These are phyloP conservation scores for Chiua virens DNA, from an alignment of 768 basidiomycete genomes.

Conservation along the genomic window DNA sequence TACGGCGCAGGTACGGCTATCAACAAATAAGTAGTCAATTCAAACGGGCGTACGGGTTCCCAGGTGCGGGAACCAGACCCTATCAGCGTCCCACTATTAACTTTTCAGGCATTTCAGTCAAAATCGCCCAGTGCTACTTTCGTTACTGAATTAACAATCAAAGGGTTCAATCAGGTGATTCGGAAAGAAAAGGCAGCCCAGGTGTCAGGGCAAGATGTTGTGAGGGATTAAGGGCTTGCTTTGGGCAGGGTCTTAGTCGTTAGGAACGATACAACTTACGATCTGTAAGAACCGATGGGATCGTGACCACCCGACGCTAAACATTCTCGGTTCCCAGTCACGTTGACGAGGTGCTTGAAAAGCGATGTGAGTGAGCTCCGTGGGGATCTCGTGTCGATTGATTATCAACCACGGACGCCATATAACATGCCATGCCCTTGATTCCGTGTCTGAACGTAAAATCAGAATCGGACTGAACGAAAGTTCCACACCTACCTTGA, in stretches of 20 bases:
- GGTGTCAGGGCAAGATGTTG: slow-evolving; percentile 14
- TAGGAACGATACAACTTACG: not conserved
- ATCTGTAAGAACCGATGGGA: not conserved
- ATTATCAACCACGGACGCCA: slow-evolving; percentile 24
- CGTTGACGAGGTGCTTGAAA: not conserved
- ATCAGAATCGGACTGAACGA: slow-evolving; percentile 11
- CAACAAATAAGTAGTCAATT: not conserved
- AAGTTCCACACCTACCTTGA: slow-evolving; percentile 22
- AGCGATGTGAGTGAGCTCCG: slow-evolving; percentile 1
- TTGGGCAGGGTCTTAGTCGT: not conserved
- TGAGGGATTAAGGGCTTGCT: not conserved
- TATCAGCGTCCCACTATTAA: not conserved
- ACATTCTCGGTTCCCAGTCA: not conserved
- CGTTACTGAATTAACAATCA: not conserved
- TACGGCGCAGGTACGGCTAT: slow-evolving; percentile 11
- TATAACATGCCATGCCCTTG: slow-evolving; percentile 4
- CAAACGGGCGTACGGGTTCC: slow-evolving; percentile 9
- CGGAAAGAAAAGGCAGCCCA: slow-evolving; percentile 6
- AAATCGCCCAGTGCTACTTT: not conserved
- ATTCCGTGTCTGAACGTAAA: slow-evolving; percentile 14
- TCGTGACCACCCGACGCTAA: not conserved
- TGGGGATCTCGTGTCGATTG: slow-evolving; percentile 1
- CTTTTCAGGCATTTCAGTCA: not conserved
- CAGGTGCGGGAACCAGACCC: slow-evolving; percentile 5
- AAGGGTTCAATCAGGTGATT: slow-evolving; percentile 11